Base-by-base conservation (phyloP, 176 grass and related monocot species). In the Oropetium thomaeum region DNA sequence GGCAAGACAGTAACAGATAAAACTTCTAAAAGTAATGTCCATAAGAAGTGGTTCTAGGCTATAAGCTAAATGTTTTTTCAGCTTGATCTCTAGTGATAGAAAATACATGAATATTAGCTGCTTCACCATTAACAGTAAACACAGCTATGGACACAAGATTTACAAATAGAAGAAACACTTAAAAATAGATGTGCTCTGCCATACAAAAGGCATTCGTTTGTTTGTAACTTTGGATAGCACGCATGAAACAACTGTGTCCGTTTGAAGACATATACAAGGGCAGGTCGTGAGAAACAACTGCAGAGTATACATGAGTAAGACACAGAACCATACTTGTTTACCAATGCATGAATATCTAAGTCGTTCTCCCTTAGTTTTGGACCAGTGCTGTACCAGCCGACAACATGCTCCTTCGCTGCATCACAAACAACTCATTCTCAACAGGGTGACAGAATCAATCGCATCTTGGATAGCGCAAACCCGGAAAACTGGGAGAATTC, bases 311-410 rank as follows among this genome's bases (percentile, higher is more conserved):
- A 29, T 38, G 16, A 41, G 1, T 16, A 42, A 9, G 71, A 43
- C 15, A 38, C 30, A 84, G 38, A 58, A 89, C 79, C 83, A 79
- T 89, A 95, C 96, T 86, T 88, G 51, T 87, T 90, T 53, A 95
- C 95, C 52, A 99, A 80, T 4, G 96, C 89, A 86, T 99, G 96
- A 20, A 99, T 70, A 71, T 93, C 88, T 72, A 95, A 74, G 81
- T 99, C 91, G 68, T 99, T 99, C 79, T 99, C 96, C 57, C 87
- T 88, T 19, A 99, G 85, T 74, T 99, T 99, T n/a, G 96, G 96
- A 38, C 96, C 96, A 23, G 91, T 99, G 84, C 91, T 99, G 74
- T 99, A 99, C 96, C 96, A 99, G 64, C 96, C 96, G 42, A 99
- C 96, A 47, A 99, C 96, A 80, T 99, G 91, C 72, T 99, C 96